A percentile compares a stretch with the other conserved stretches of the same genome.
Evolutionary conservation across 1,284 basidiomycete genomes (phyloP).

Genomic region (Phaffia rhodozyma): DNA sequence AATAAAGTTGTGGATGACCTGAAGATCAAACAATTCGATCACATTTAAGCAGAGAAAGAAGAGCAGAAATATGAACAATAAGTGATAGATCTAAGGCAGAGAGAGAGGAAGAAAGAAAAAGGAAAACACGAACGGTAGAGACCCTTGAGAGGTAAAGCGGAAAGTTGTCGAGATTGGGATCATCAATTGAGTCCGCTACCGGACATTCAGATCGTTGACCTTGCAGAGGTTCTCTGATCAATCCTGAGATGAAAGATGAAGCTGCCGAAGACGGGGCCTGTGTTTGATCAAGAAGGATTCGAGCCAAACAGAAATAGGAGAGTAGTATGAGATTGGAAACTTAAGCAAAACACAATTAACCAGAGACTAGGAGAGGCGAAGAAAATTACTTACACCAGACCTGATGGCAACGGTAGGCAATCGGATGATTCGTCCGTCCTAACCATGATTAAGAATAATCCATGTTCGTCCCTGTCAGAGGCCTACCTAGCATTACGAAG

Average conservation of each 20-base stretch:
- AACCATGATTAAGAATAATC: no score
- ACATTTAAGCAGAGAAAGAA: no score
- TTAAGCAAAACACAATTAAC: background rate
- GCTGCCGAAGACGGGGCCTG: slow-evolving; percentile 46
- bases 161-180: slow-evolving; percentile 37
- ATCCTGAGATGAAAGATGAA: slow-evolving; percentile 49
- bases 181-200: slow-evolving; percentile 36
- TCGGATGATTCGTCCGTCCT: slow-evolving; percentile 49
- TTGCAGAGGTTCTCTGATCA: slow-evolving; percentile 51
- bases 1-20: slow-evolving; percentile 46
- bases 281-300: background rate
- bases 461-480: no score
- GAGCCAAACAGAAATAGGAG: background rate
- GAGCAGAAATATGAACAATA: background rate
- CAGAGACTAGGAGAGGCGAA: background rate
- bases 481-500: no score
- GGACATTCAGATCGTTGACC: slow-evolving; percentile 45
- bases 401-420: slow-evolving; percentile 52
- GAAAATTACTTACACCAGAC: slow-evolving; percentile 32
- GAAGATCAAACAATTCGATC: background rate
- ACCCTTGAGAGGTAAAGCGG: slow-evolving; percentile 39
- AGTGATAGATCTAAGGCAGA: background rate
- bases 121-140: background rate
- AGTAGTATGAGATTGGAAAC: background rate
- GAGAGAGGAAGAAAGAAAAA: background rate